phyloP scores from a whole-genome alignment of 176 grass and related monocot species.

The Puccinellia tenuiflora region DNA sequence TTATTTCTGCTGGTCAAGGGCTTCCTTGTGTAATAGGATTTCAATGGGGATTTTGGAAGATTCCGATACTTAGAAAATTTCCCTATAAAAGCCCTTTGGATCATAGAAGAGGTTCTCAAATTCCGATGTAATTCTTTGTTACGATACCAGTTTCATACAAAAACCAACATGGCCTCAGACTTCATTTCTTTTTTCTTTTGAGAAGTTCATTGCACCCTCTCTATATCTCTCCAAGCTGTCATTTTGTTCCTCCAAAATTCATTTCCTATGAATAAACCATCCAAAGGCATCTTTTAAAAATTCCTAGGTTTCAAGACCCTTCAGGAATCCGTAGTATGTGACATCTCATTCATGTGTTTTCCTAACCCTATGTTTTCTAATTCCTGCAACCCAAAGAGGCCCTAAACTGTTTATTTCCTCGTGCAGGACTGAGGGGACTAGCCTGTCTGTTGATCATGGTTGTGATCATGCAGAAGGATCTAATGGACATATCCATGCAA shows the following conservation, averaged over 20 bases:
- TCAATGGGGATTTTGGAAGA: neutral
- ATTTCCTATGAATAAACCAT: neutral
- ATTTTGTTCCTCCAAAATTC: neutral
- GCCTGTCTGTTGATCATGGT: neutral
- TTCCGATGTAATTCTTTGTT: neutral
- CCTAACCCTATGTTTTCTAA: neutral
- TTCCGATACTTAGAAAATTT: neutral
- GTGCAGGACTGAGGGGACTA: slow-evolving; percentile 20
- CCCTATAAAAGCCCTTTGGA: neutral
- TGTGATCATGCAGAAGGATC: neutral
- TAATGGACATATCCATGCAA: neutral
- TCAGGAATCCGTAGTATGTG: neutral
- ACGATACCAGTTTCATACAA: neutral
- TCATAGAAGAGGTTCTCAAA: neutral
- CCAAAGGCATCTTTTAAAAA: neutral
- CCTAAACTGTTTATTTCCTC: slow-evolving; percentile 14
- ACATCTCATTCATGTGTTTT: neutral
- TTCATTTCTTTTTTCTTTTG: neutral
- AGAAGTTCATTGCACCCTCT: neutral
- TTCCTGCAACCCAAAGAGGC: neutral
- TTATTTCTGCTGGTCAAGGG: neutral
- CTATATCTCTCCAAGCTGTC: neutral
- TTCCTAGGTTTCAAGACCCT: neutral
- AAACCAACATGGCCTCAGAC: neutral
- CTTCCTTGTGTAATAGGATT: neutral